phyloP scores from a whole-genome alignment of 2,329 filamentous ascomycete species.

The Capronia americana region DNA sequence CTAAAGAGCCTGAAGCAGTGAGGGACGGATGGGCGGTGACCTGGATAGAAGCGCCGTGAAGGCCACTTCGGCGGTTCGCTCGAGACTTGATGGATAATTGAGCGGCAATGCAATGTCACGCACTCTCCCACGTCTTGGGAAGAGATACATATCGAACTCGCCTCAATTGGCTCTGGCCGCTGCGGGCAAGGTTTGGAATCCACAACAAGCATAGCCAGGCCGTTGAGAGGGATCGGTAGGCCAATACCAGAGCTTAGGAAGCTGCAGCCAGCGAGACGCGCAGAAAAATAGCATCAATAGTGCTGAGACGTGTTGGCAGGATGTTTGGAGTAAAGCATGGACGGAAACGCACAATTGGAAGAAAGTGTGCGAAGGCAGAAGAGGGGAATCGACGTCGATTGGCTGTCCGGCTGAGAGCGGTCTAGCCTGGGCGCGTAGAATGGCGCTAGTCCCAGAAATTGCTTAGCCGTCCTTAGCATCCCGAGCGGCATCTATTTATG shows the following conservation, averaged over 20 bases:
- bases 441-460: not conserved
- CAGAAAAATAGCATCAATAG: constrained; percentile 32
- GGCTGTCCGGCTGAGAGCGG: constrained; percentile 2
- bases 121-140: constrained; percentile 23
- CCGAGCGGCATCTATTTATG: not conserved
- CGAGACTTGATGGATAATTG: constrained; percentile 16
- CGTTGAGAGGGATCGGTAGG: constrained; percentile 10
- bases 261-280: constrained; percentile 31
- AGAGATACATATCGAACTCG: constrained; percentile 15
- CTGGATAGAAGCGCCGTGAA: constrained; percentile 32
- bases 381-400: constrained; percentile 3
- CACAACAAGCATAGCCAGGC: constrained; percentile 13
- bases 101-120: constrained; percentile 31
- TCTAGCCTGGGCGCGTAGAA: not conserved
- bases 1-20: constrained; percentile 25
- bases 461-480: not conserved
- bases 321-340: constrained; percentile 19
- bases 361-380: not conserved
- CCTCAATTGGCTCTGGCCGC: constrained; percentile 26
- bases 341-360: constrained; percentile 25
- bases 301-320: constrained; percentile 30
- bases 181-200: constrained; percentile 16
- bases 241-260: constrained; percentile 23
- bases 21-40: constrained; percentile 11
- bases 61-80: constrained; percentile 28